Evolutionary conservation across 345 rosid species (phyloP).

Genomic region (Dipteronia dyeriana): DNA sequence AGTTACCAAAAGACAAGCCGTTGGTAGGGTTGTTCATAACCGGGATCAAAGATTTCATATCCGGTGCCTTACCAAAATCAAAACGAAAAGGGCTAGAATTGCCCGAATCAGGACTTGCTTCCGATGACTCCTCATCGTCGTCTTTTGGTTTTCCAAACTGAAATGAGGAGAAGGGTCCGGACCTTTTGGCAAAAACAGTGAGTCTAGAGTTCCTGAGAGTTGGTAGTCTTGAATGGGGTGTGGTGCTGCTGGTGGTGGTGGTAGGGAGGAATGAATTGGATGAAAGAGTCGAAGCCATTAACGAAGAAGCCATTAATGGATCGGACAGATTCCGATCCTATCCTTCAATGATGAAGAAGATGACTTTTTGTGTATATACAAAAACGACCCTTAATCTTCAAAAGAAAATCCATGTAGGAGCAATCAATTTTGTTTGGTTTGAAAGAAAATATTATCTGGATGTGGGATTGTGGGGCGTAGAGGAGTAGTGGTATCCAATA

Average conservation of each 20-base stretch:
- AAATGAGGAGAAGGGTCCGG: too few species aligned
- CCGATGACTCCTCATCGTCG: constrained; percentile 5
- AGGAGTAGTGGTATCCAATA: constrained; percentile 41
- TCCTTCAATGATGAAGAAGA: background rate
- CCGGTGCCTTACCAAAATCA: constrained; percentile 59
- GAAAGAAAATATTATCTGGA: constrained; percentile 45
- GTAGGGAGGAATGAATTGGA: too few species aligned
- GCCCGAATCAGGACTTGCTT: constrained; percentile 32
- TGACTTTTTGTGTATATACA: constrained; percentile 7
- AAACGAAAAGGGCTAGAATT: constrained; percentile 61
- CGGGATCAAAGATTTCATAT: constrained; percentile 65
- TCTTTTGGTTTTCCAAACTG: too few species aligned
- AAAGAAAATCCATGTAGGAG: constrained; percentile 26
- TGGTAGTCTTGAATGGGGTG: too few species aligned
- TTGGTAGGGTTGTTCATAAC: constrained; percentile 45
- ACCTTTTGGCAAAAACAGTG: too few species aligned
- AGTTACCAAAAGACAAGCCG: constrained; percentile 61
- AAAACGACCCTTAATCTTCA: background rate
- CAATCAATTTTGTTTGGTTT: constrained; percentile 22
- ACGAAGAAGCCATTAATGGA: too few species aligned
- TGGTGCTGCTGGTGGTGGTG: too few species aligned
- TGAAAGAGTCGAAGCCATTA: too few species aligned
- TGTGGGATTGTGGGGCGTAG: constrained; percentile 26
- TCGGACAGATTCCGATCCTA: too few species aligned
- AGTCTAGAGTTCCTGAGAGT: too few species aligned